Evolutionary conservation across 305 asterid genomes (phyloP), one percentile per base, ranked within the genome.

Genomic region (Petunia hybrid): DNA sequence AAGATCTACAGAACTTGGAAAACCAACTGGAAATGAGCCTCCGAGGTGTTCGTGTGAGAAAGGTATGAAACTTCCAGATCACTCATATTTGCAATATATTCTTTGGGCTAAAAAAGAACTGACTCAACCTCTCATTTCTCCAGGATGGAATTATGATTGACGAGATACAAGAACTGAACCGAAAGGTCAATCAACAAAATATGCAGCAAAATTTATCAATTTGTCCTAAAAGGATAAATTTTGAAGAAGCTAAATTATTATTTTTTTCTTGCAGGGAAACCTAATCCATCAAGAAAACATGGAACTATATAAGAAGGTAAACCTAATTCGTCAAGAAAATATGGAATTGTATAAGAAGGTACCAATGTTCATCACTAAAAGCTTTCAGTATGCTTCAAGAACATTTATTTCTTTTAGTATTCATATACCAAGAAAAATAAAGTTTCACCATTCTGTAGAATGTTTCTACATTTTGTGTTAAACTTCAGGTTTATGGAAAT

Each of bases 261-360:
- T 67, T 73, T 55, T 66, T 86, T 82, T 86, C 79, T 84, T 89
- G 86, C 93, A 92, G 97, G 89, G 89, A 84, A 86, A 75, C 83
- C 89, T 89, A 80, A 87, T 92, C 85, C 93, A 88, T 70, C 90
- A 87, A 84, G 97, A 92, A 88, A 91, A 92, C 80, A 74, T 88
- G 84, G 95, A 90, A 85, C 85, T 92, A 80, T 71, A 85, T 85
- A 86, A 87, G 90, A 90, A 91, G 89, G 90, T 89, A 85, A 84
- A 79, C 83, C 80, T 83, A 82, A 80, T 87, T 84, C 85, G 55
- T 67, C 81, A 87, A 86, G 92, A 91, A 85, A 90, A 89, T 71
- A 81, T 69, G 87, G 86, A 88, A 75, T 82, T 88, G 86, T 76
- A 83, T 80, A 90, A 86, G 81, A 87, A 87, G 93, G 97, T 90